A percentile compares a stretch with the other conserved stretches of the same genome.
Conservation (phyloP, 2,329 filamentous ascomycete genomes). For the Tolypocladium capitatum region DNA sequence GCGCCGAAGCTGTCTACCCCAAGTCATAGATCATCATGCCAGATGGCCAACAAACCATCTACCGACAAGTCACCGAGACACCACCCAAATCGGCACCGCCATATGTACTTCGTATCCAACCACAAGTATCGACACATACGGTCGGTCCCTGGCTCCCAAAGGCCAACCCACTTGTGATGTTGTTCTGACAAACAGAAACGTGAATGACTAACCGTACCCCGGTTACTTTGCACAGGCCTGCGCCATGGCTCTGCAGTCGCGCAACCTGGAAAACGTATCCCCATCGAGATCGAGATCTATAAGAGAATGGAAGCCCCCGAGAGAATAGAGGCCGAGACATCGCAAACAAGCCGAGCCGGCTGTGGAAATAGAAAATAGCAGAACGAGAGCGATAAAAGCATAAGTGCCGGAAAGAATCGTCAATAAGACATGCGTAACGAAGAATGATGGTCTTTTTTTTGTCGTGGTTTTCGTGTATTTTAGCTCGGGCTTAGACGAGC, state of each 20-base stretch:
- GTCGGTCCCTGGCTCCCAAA: neutral
- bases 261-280: slow-evolving; percentile 2
- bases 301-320: neutral
- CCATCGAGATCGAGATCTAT: slow-evolving; percentile 1
- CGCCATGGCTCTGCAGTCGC: neutral
- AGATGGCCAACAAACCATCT: too few species aligned
- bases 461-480: neutral
- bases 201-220: neutral
- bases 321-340: neutral
- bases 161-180: neutral
- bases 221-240: neutral
- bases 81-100: neutral
- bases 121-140: neutral
- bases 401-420: neutral
- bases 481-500: neutral
- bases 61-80: neutral
- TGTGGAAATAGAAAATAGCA: neutral
- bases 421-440: neutral
- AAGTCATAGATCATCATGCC: neutral
- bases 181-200: neutral
- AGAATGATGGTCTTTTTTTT: neutral
- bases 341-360: neutral
- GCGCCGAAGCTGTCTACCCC: neutral
- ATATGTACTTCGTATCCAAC: too few species aligned
- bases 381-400: neutral